Conservation (phyloP, 169 alveolate genomes). For the Eimeria necatrix region DNA sequence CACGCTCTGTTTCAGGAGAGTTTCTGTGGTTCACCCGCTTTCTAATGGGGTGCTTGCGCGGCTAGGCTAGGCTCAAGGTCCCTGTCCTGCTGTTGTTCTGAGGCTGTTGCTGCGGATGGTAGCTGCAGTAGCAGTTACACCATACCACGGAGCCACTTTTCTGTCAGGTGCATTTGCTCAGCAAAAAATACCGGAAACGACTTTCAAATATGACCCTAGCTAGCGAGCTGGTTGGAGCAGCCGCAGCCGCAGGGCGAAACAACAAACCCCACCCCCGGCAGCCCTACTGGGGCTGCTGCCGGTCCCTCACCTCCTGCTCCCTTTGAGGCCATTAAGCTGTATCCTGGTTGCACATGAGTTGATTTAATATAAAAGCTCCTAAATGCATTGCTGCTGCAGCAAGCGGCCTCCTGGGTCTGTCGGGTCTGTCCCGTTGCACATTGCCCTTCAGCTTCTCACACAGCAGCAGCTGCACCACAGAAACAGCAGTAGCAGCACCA, state of each 20-base stretch:
- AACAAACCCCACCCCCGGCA: conserved; percentile 57
- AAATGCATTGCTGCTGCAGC: neutral
- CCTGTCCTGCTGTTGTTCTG: conserved; percentile 29
- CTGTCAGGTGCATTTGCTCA: neutral
- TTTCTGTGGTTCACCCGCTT: too few species aligned
- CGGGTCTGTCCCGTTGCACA: neutral
- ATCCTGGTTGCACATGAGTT: too few species aligned
- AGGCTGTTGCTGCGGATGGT: conserved; percentile 32
- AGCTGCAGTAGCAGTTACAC: conserved; percentile 3
- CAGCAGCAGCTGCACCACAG: neutral
- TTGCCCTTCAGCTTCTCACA: neutral
- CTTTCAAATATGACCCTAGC: neutral
- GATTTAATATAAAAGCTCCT: too few species aligned
- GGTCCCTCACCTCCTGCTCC: neutral
- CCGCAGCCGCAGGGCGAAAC: neutral
- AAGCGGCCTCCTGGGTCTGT: neutral
- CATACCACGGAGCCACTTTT: neutral
- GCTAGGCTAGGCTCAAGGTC: neutral
- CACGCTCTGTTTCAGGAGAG: too few species aligned
- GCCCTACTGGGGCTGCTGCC: conserved; percentile 50
- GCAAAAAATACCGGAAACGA: neutral
- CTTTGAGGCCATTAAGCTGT: neutral
- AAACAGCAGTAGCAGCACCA: neutral
- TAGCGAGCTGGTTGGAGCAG: neutral
- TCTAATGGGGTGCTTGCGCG: too few species aligned